phyloP scores from a whole-genome alignment of 73 alveolate genomes.

The Stentor coeruleus region DNA sequence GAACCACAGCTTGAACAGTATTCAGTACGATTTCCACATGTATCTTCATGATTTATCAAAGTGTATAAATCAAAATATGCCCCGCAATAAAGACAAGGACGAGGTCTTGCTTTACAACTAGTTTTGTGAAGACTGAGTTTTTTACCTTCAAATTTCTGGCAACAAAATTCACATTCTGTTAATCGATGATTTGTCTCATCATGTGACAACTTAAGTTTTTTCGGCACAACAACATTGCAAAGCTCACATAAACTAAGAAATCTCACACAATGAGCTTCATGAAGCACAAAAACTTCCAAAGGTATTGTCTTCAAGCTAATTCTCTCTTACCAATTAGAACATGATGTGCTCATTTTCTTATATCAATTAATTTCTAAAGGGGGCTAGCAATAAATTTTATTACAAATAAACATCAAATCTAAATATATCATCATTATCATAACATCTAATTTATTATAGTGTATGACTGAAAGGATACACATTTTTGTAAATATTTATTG shows the following conservation, averaged over 20 bases:
- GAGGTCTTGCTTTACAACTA: background rate
- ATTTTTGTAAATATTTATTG: too few species aligned
- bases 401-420: too few species aligned
- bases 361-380: too few species aligned
- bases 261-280: conserved; percentile 23
- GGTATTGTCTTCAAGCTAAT: background rate
- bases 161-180: background rate
- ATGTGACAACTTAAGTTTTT: background rate
- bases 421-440: too few species aligned
- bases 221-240: conserved; percentile 8
- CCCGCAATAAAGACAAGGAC: background rate
- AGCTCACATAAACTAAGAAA: background rate
- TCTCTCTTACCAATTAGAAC: background rate
- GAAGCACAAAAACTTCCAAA: background rate
- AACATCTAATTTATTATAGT: too few species aligned
- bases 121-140: background rate
- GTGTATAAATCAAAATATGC: background rate
- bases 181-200: background rate
- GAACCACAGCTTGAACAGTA: background rate
- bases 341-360: too few species aligned
- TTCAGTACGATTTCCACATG: conserved; percentile 17
- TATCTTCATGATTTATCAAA: background rate
- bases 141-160: background rate
- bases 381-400: too few species aligned
- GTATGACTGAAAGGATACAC: too few species aligned